Evolutionary conservation across 2,329 filamentous ascomycete species (phyloP).

Genomic region (Cordyceps sp.): DNA sequence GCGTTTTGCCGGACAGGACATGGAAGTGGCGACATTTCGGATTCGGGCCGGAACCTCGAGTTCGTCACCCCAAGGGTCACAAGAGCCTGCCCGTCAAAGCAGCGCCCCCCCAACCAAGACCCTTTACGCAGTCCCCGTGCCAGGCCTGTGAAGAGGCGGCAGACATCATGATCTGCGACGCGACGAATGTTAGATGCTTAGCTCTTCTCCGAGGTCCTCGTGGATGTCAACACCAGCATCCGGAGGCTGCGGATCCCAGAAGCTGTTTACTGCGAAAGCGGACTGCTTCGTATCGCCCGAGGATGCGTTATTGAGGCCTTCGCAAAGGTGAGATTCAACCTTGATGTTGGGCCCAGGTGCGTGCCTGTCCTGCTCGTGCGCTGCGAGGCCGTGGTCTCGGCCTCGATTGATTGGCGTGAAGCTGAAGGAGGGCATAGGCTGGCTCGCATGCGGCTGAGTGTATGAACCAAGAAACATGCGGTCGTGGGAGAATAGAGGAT

Average conservation of each 20-base stretch:
- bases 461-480: slow-evolving; percentile 12
- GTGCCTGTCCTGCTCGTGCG: slow-evolving; percentile 3
- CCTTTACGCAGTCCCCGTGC: no score
- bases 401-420: slow-evolving; percentile 14
- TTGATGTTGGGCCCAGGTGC: slow-evolving; percentile 7
- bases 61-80: no score
- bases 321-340: slow-evolving; percentile 10
- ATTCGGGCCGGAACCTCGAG: no score
- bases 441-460: slow-evolving; percentile 7
- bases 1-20: no score
- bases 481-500: slow-evolving; percentile 17
- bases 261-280: slow-evolving; percentile 3
- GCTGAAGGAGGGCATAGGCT: slow-evolving; percentile 9
- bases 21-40: no score
- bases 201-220: slow-evolving; percentile 8
- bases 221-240: slow-evolving; percentile 8
- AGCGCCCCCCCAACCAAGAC: no score
- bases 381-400: slow-evolving; percentile 5
- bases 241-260: slow-evolving; percentile 10
- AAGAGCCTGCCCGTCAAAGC: no score
- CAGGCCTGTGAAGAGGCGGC: no score
- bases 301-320: slow-evolving; percentile 7
- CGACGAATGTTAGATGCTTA: slow-evolving; percentile 7
- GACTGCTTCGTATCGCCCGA: slow-evolving; percentile 10
- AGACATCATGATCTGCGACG: not conserved